phyloP scores from a whole-genome alignment of 805 yeast species.

The Zygosaccharomyces bailii region DNA sequence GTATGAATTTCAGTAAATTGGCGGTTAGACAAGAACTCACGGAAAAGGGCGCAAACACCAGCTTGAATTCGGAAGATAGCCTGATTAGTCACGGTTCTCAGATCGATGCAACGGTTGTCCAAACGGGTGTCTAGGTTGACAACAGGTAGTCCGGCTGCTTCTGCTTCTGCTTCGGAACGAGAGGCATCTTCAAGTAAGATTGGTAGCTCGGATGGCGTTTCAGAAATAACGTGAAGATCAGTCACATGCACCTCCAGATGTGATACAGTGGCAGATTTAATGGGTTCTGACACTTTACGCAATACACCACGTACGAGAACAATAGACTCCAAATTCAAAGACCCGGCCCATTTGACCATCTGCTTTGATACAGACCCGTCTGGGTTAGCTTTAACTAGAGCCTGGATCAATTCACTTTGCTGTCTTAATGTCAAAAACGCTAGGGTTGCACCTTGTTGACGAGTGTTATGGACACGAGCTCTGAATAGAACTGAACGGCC shows the following conservation, averaged over 20 bases:
- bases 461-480: conserved; percentile 89
- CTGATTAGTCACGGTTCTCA: conserved; percentile 96
- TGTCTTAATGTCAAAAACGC: conserved; percentile 89
- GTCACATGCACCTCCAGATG: conserved; percentile 79
- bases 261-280: conserved; percentile 88
- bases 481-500: conserved; percentile 80
- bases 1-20: conserved; percentile 91
- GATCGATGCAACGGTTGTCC: conserved; percentile 91
- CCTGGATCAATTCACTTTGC: conserved; percentile 79
- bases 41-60: conserved; percentile 82
- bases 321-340: conserved; percentile 82
- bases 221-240: conserved; percentile 72
- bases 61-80: conserved; percentile 93
- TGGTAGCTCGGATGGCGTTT: conserved; percentile 90
- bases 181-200: conserved; percentile 94
- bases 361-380: conserved; percentile 76
- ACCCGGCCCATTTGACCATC: conserved; percentile 94
- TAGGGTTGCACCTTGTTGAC: conserved; percentile 96
- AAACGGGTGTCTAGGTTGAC: conserved; percentile 95
- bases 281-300: conserved; percentile 76
- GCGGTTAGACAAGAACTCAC: conserved; percentile 70
- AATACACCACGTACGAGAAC: conserved; percentile 87
- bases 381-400: conserved; percentile 70
- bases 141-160: conserved; percentile 83
- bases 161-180: conserved; percentile 92